A percentile compares a stretch with the other conserved stretches of the same genome.
These are phyloP conservation scores for Phytopythium litorale DNA, from an alignment of 352 stramenopile genomes.

Conservation along the genomic window DNA sequence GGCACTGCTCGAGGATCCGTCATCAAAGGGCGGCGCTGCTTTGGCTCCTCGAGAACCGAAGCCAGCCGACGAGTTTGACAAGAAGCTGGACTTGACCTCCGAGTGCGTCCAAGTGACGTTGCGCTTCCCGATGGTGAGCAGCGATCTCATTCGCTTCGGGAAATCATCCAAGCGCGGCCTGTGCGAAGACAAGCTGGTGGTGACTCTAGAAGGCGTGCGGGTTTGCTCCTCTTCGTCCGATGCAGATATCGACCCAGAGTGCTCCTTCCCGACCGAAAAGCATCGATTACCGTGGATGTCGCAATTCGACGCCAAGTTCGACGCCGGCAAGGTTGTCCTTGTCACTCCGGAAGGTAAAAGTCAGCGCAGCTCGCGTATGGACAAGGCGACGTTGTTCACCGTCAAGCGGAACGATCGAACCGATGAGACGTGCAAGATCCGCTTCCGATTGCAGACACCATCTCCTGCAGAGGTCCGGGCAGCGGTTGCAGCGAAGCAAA, in stretches of 20 bases:
- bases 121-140: slow-evolving; percentile 82
- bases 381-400: slow-evolving; percentile 44
- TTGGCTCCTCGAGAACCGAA: slow-evolving; percentile 5
- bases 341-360: slow-evolving; percentile 49
- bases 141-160: slow-evolving; percentile 80
- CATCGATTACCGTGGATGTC: slow-evolving; percentile 52
- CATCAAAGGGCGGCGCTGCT: slow-evolving; percentile 14
- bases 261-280: slow-evolving; percentile 4
- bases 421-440: slow-evolving; percentile 37
- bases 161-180: slow-evolving; percentile 70
- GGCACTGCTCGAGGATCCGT: slow-evolving; percentile 62
- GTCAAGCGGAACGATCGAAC: slow-evolving; percentile 28
- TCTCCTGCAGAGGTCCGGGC: slow-evolving; percentile 41
- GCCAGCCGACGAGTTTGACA: slow-evolving; percentile 26
- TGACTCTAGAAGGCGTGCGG: slow-evolving; percentile 66
- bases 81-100: slow-evolving; percentile 65
- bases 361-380: slow-evolving; percentile 37
- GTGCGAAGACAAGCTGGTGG: slow-evolving; percentile 75
- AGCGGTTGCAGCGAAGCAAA: slow-evolving; percentile 55
- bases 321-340: slow-evolving; percentile 40
- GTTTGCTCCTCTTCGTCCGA: slow-evolving; percentile 24
- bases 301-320: slow-evolving; percentile 62
- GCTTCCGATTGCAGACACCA: slow-evolving; percentile 43
- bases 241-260: slow-evolving; percentile 7
- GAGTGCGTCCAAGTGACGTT: slow-evolving; percentile 71